A percentile compares a stretch with the other conserved stretches of the same genome.
These are phyloP conservation scores for Trichoderma sp. DNA, from an alignment of 2,329 filamentous ascomycete genomes.

Conservation along the genomic window DNA sequence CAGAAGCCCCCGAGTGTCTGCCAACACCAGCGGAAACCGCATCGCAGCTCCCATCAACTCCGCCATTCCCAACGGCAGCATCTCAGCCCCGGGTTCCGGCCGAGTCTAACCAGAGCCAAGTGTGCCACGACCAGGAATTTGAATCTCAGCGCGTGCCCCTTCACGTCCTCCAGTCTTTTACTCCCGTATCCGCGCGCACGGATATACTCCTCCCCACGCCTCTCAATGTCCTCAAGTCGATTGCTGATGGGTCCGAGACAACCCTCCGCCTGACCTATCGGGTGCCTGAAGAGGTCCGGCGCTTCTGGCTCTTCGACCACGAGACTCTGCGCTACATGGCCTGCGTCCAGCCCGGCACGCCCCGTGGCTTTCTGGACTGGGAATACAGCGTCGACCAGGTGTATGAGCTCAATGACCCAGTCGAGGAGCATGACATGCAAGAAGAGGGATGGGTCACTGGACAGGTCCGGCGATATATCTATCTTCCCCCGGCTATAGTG, in stretches of 20 bases:
- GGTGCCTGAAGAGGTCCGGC: constrained; percentile 56
- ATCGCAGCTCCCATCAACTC: neutral
- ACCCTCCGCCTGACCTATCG: constrained; percentile 60
- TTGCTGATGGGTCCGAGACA: constrained; percentile 54
- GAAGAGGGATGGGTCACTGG: constrained; percentile 57
- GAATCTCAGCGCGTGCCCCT: constrained; percentile 56
- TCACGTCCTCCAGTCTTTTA: constrained; percentile 51
- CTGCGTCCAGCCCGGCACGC: constrained; percentile 52
- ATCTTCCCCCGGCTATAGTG: constrained; percentile 59
- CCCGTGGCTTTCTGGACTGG: constrained; percentile 40
- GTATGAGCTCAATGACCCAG: constrained; percentile 64
- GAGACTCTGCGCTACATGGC: constrained; percentile 63
- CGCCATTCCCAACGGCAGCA: neutral
- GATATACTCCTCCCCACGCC: constrained; percentile 58
- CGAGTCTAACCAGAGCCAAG: constrained; percentile 24
- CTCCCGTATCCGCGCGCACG: constrained; percentile 52
- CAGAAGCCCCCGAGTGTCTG: neutral
- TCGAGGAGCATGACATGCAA: constrained; percentile 54
- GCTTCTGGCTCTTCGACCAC: constrained; percentile 65
- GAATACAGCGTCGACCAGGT: constrained; percentile 47
- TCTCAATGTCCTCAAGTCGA: constrained; percentile 49
- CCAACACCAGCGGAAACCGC: neutral
- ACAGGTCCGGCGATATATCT: constrained; percentile 54
- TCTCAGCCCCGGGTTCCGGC: neutral
- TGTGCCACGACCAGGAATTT: constrained; percentile 36